Evolutionary conservation across 306 rosid species (phyloP), one percentile per base, ranked within the genome.

Genomic region (Morella rubra): DNA sequence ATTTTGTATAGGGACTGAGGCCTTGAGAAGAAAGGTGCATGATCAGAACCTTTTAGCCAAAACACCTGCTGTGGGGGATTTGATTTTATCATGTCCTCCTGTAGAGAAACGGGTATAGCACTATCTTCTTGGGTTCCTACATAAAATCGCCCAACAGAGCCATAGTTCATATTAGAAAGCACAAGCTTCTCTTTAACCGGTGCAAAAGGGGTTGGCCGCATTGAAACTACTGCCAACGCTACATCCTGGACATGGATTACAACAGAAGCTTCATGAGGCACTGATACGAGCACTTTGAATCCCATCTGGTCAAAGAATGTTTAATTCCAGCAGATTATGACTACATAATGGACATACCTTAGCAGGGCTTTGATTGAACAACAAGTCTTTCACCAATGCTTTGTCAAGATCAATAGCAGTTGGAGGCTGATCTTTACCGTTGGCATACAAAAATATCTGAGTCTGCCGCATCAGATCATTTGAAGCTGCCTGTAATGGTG

Each of bases 1-100:
- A 91, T 81, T 86, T 91, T 96, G 89, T 92, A 96, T 45, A 91
- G 79, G 60, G 98, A 97, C 85, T 96, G 99, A 77, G 98, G 98
- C 83, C 87, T 96, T 42, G 99, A 96, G 93, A 92, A 96, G 77
- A 92, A 91, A 3, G 98, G 98, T 7, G 98, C 87, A 82, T 96
- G 96, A 84, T 93, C 98, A 4, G 98, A 93, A 10, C 93, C 93
- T 77, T 96, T 96, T 59, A 92, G 73, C 52, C 82, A 79, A 74
- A 92, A 89, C 64, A 89, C 93, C 74, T 85, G 83, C 53, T 96
- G 93, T 0, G 98, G 96, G 14, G 92, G 89, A 80, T 85, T 90
- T 47, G 81, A 88, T 13, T 88, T 84, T 76, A 91, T 86, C 96
- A 89, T 96, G 78, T 72, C 81, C 77, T 92, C 93, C 76, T 96